Evolutionary conservation across 2,329 filamentous ascomycete genomes (phyloP), one percentile per base, ranked within the genome.

Genomic region (Fusarium buharicum): DNA sequence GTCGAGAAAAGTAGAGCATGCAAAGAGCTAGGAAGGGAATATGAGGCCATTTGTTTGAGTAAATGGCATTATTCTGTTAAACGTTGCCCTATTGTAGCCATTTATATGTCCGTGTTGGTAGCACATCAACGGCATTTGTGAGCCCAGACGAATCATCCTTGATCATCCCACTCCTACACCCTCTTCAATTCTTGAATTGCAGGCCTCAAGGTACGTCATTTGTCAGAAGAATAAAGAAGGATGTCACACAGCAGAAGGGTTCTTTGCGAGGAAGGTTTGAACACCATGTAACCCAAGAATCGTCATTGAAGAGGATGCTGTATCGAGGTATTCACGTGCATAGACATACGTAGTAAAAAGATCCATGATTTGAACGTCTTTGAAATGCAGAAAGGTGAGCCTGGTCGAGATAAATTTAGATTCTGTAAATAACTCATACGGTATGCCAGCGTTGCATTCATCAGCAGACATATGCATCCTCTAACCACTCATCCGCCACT

Each of bases 201-300:
- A 24, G 45, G 57, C 41, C 38, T 66, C 38, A 30, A 39, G 16
- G 13, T 57, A 65, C 62, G 62, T 66, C 62, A 65, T 66, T 43
- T 45, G 27, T 27, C 17, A 9, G 16, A 30, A 9, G 16, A 13
- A 39, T 46, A 5, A 33, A 24, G 22, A 34, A 12, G 41, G 47
- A 46, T 20, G 41, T 58, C 38, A 58, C 43, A 51, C 47, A 48
- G 39, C 47, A 41, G 30, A 47, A 24, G 33, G 28, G 4, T 34
- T 33, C 24, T 17, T 27, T 39, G 28, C 14, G 30, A 54, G 16
- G 36, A 30, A 20, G 40, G 13, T 31, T 41, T 20, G 37, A 37
- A 39, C 50, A 41, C 54, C 20, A 59, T 59, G 59, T 50, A 58
- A 63, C 54, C 16, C 37, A 17, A 33, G 3, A 43, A 11, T 55